phyloP scores from a whole-genome alignment of 1,284 basidiomycete species.

The Moniliophthora roreri region DNA sequence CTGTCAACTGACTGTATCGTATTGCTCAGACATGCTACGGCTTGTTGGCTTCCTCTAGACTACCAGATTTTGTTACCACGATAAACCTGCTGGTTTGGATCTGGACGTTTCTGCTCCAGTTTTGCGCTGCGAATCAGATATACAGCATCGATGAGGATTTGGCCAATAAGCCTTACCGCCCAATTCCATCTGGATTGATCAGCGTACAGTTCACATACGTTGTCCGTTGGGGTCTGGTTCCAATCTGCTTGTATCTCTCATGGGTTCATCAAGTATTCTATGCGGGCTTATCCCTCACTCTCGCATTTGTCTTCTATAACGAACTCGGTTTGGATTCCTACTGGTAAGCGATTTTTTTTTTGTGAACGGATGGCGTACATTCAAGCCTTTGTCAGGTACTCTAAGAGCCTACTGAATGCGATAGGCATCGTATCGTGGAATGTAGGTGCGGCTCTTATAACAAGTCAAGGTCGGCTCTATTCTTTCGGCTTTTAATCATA shows the following conservation, averaged over 20 bases:
- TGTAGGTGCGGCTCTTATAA: slow-evolving; percentile 27
- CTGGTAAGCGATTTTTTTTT: slow-evolving; percentile 17
- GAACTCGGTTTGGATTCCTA: slow-evolving; percentile 31
- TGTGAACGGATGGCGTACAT: too few relatives aligned
- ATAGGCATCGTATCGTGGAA: slow-evolving; percentile 29
- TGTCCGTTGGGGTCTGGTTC: slow-evolving; percentile 35
- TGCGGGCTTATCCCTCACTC: slow-evolving; percentile 27
- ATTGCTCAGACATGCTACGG: slow-evolving; percentile 14
- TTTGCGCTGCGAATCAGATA: slow-evolving; percentile 45
- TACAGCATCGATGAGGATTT: slow-evolving; percentile 37
- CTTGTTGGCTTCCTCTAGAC: slow-evolving; percentile 15
- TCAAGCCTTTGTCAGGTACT: slow-evolving; percentile 12
- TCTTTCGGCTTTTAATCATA: slow-evolving; percentile 5
- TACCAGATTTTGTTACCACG: slow-evolving; percentile 22
- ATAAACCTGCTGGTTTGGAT: slow-evolving; percentile 31
- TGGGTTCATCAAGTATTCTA: slow-evolving; percentile 25
- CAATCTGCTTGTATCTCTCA: slow-evolving; percentile 30
- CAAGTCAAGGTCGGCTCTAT: slow-evolving; percentile 21
- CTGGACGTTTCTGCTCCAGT: slow-evolving; percentile 43
- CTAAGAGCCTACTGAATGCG: slow-evolving; percentile 35
- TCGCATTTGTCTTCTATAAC: slow-evolving; percentile 32
- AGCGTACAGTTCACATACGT: slow-evolving; percentile 27
- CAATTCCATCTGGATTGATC: slow-evolving; percentile 41
- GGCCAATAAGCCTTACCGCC: slow-evolving; percentile 43
- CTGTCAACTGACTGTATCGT: too few relatives aligned